Conservation (phyloP, 23 red algal species). For the Gracilariopsis chorda region DNA sequence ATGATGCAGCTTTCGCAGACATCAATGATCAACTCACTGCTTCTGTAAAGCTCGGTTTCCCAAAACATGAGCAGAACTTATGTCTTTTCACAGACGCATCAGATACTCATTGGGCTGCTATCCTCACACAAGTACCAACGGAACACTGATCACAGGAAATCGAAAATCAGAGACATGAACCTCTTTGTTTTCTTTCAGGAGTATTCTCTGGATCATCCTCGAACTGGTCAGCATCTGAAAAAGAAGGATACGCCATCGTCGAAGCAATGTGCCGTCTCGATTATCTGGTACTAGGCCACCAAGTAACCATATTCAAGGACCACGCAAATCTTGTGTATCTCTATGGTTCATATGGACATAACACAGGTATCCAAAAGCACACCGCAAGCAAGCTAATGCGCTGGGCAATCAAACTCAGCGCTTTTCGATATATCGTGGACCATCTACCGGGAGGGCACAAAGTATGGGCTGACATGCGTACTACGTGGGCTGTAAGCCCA, state of each 20-base stretch:
- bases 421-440: constrained; percentile 18
- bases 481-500: not conserved
- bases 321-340: constrained; percentile 30
- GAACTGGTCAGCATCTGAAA: constrained; percentile 21
- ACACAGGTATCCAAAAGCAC: not conserved
- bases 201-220: constrained; percentile 8
- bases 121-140: constrained; percentile 13
- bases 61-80: not conserved
- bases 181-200: constrained; percentile 4
- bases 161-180: not conserved
- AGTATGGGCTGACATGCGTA: constrained; percentile 31
- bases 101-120: constrained; percentile 19
- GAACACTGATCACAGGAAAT: not conserved
- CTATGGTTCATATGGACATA: not conserved
- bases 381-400: constrained; percentile 15
- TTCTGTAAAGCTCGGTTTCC: not conserved
- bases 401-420: too few relatives aligned
- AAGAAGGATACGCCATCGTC: constrained; percentile 14
- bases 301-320: not conserved
- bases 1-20: not conserved
- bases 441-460: constrained; percentile 16
- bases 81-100: constrained; percentile 39
- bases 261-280: constrained; percentile 9
- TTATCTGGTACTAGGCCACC: not conserved
- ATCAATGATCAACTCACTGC: not conserved